phyloP scores from a whole-genome alignment of 495 filamentous ascomycete genomes.

The Aspergillus conjunctus region DNA sequence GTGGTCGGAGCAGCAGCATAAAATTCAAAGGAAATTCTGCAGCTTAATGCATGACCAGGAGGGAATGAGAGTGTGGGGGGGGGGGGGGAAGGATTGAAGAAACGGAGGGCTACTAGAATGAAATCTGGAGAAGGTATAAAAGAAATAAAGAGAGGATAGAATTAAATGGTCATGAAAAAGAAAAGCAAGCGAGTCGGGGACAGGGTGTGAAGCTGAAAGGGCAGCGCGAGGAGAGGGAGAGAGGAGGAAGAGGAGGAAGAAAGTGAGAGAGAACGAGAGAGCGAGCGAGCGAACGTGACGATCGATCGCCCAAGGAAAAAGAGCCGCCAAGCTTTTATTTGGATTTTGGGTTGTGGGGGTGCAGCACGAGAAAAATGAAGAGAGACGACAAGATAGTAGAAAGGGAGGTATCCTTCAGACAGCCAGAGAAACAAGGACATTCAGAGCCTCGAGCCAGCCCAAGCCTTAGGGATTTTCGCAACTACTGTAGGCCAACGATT shows the following conservation, averaged over 20 bases:
- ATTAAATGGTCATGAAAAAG: background rate
- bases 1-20: conserved; percentile 15
- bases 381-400: background rate
- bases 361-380: background rate
- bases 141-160: background rate
- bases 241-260: conserved; percentile 7
- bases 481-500: background rate
- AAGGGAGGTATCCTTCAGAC: background rate
- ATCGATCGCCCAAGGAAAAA: conserved; percentile 25
- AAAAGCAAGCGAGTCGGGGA: background rate
- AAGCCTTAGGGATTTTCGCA: background rate
- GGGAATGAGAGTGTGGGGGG: conserved; percentile 8
- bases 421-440: too few relatives aligned
- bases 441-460: background rate
- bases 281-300: conserved; percentile 24
- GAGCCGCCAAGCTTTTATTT: conserved; percentile 29
- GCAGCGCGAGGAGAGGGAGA: background rate
- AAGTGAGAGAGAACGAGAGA: conserved; percentile 14
- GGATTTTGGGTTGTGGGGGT: conserved; percentile 15
- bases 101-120: background rate
- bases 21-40: conserved; percentile 17
- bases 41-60: conserved; percentile 29
- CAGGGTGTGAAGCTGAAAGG: conserved; percentile 1
- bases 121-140: conserved; percentile 1
- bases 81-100: background rate